Evolutionary conservation across 164 flowering plant species (phyloP).

Genomic region (Malania oleifera): DNA sequence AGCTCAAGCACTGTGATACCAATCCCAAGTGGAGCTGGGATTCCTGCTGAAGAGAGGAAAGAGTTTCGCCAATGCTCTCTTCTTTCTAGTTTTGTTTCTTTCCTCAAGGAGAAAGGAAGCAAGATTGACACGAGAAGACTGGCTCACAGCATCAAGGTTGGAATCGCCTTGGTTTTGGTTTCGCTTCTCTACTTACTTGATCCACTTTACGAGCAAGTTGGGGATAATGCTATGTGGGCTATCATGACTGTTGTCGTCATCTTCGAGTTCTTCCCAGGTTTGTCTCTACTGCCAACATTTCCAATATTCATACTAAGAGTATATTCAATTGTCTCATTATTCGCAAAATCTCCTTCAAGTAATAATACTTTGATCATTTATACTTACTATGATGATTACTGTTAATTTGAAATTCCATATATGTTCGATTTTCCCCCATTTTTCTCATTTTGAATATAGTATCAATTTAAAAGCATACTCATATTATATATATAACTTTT

Average conservation of each 20-base stretch:
- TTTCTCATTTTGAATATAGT: too few relatives aligned
- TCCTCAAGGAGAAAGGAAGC: slow-evolving; percentile 8
- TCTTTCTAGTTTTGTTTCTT: slow-evolving; percentile 10
- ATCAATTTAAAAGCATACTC: too few relatives aligned
- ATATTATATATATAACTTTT: too few relatives aligned
- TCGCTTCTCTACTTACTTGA: slow-evolving; percentile 62
- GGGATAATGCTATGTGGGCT: slow-evolving; percentile 92
- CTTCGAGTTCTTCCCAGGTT: slow-evolving; percentile 81
- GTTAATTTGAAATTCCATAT: too few relatives aligned
- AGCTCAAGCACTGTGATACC: slow-evolving; percentile 23
- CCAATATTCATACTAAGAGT: too few relatives aligned
- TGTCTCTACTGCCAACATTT: too few relatives aligned
- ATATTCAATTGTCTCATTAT: too few relatives aligned
- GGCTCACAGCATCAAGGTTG: slow-evolving; percentile 75
- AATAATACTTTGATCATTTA: too few relatives aligned
- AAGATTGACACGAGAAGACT: slow-evolving; percentile 25
- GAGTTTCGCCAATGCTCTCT: background rate
- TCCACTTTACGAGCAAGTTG: slow-evolving; percentile 58
- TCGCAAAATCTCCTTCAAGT: too few relatives aligned
- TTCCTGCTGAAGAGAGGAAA: slow-evolving; percentile 8
- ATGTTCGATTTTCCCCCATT: too few relatives aligned
- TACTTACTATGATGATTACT: too few relatives aligned
- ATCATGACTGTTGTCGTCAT: slow-evolving; percentile 87
- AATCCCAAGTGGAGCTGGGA: slow-evolving; percentile 26
- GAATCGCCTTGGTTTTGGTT: slow-evolving; percentile 60